These are phyloP conservation scores for Linum lewisii DNA, from an alignment of 345 rosid genomes.

Conservation along the genomic window DNA sequence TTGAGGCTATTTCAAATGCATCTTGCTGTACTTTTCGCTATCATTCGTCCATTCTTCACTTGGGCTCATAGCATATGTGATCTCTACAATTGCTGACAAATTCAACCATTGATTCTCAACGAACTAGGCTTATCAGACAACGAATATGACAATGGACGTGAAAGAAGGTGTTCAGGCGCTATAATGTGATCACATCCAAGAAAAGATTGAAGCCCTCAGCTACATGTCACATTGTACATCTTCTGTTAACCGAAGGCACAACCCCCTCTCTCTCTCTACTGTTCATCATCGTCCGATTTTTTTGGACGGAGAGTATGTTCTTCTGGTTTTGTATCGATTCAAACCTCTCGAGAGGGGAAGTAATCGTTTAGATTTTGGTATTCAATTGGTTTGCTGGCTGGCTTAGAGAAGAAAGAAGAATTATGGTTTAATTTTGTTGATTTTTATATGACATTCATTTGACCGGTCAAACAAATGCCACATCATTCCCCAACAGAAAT, in stretches of 20 bases:
- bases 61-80: too few species aligned
- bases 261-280: too few species aligned
- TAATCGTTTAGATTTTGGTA: background rate
- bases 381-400: background rate
- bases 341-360: background rate
- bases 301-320: too few species aligned
- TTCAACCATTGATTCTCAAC: constrained; percentile 25
- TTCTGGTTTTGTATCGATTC: too few species aligned
- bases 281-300: too few species aligned
- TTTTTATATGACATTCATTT: too few species aligned
- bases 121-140: constrained; percentile 51
- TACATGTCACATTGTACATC: background rate
- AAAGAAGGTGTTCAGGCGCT: constrained; percentile 47
- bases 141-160: constrained; percentile 41
- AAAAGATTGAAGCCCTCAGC: background rate
- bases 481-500: too few species aligned
- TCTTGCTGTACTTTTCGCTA: too few species aligned
- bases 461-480: too few species aligned
- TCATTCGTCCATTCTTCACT: too few species aligned
- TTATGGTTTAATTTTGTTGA: constrained; percentile 34
- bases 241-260: background rate
- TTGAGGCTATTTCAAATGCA: too few species aligned
- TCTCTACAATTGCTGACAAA: background rate
- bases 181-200: constrained; percentile 33
- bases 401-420: background rate